Base-by-base conservation (phyloP, 768 basidiomycete genomes). In the Filobasidium floriforme region DNA sequence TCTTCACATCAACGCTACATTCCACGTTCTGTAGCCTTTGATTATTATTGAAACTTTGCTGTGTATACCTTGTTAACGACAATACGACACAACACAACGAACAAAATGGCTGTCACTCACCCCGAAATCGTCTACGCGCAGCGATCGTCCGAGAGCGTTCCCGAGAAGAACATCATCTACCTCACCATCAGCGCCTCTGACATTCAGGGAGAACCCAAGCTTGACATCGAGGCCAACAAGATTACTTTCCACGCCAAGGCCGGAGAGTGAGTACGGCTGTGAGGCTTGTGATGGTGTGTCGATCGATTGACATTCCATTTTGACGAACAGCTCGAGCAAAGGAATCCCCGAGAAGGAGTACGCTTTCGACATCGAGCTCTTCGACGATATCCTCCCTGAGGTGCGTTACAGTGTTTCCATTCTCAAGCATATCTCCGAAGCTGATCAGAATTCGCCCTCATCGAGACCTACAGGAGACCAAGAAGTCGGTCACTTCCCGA, bases 41-140 rank as follows among this genome's bases (percentile, higher is more conserved):
- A 44, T 44, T 44, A 19, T n/a, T n/a, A n/a, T n/a, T n/a, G n/a
- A n/a, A n/a, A n/a, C n/a, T n/a, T n/a, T n/a, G n/a, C n/a, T n/a
- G n/a, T n/a, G n/a, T 49, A 15, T 18, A 49, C 46, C 46, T 15
- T 49, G n/a, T 49, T 49, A 18, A 15, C 15, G 22, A 49, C 46
- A 49, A 49, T 2, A 15, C 46, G 14, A 15, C 46, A 5, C 5
- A 44, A 44, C 10, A 44, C 43, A 44, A 49, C 22, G 18, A 57
- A 46, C 65, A 72, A 66, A 67, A 77, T 75, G 74, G 69, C 69
- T 49, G 67, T 69, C 66, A 66, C 71, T 19, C 90, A 91, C 79
- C 93, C 93, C 43, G 92, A 96, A 80, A 82, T 94, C 41, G 83
- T 92, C 1, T 98, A 93, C 92, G 93, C 94, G 55, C 93, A 98